Base-by-base conservation (phyloP, 176 grass and related monocot genomes). In the Paspalum vaginatum region DNA sequence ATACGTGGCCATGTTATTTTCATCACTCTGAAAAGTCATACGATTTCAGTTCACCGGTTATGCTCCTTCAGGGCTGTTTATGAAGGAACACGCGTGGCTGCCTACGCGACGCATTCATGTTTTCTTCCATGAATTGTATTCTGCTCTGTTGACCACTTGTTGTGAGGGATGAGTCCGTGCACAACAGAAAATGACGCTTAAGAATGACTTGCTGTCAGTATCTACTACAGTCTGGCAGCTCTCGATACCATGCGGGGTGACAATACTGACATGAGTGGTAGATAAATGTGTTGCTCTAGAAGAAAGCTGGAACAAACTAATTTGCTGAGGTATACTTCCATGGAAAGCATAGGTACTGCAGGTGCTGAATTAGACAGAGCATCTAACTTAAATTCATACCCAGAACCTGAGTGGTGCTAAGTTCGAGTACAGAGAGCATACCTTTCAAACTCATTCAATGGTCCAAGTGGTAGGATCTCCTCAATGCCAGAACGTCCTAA, bases 361-460 rank as follows among this genome's bases (percentile, higher is more conserved):
- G 25, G 20, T 49, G 18, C 20, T 81, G 41, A 78, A 78, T 73
- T 26, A 25, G 22, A 1, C 27, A 46, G 13, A 56, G 21, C 24
- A 56, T 72, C 57, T 38, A 12, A 27, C 14, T n/a, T 24, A 32
- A 75, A 81, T 67, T 26, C 14, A 80, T 59, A 60, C 8, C 0
- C n/a, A 79, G 5, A 56, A 65, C 12, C 60, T 6, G 6, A 68
- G 24, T 6, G 78, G 40, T 13, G 70, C 7, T 8, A 48, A 38
- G 17, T 53, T 74, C 4, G 42, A 15, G 18, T 39, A 39, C 5
- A 12, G 26, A 88, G 14, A 27, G 24, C 42, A 45, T 9, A 94
- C 95, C 95, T 94, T 75, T 98, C 95, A 24, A 89, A 94, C 75
- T 98, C 85, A 82, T 85, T 98, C 24, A 94, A 81, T 71, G 83